Evolutionary conservation across 2,329 filamentous ascomycete genomes (phyloP).

Genomic region (Nannizziopsis barbatae): DNA sequence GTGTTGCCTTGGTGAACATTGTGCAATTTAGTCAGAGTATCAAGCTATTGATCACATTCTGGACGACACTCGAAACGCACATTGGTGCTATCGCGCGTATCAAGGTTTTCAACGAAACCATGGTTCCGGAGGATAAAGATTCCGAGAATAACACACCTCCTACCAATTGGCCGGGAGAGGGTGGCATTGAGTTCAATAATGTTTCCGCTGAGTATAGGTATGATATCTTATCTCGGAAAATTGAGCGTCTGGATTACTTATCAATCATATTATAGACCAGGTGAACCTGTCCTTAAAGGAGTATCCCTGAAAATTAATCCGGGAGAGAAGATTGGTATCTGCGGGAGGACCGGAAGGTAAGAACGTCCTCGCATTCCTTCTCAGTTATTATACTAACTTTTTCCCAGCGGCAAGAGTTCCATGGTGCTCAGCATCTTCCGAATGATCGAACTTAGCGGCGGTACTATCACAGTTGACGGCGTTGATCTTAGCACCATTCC

Average conservation of each 20-base stretch:
- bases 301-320: slow-evolving; percentile 21
- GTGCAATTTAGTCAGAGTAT: slow-evolving; percentile 44
- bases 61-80: slow-evolving; percentile 46
- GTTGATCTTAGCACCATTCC: slow-evolving; percentile 32
- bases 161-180: slow-evolving; percentile 28
- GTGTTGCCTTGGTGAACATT: slow-evolving; percentile 44
- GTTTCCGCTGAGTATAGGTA: slow-evolving; percentile 30
- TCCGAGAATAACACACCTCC: slow-evolving; percentile 28
- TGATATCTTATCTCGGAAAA: background rate
- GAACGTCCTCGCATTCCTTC: slow-evolving; percentile 3
- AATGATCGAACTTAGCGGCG: slow-evolving; percentile 33
- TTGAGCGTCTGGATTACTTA: background rate
- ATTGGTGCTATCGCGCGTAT: slow-evolving; percentile 46
- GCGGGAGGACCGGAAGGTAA: slow-evolving; percentile 26
- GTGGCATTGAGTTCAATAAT: slow-evolving; percentile 29
- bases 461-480: slow-evolving; percentile 35
- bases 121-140: slow-evolving; percentile 29
- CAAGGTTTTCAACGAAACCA: slow-evolving; percentile 38
- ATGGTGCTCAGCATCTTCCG: slow-evolving; percentile 34
- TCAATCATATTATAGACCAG: slow-evolving; percentile 2
- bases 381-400: background rate
- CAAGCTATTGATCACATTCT: slow-evolving; percentile 38
- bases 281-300: slow-evolving; percentile 19
- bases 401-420: slow-evolving; percentile 34
- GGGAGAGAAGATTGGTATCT: slow-evolving; percentile 27